Percentiles rank a stretch among this genome's conserved stretches.
Conservation (phyloP, 2,329 filamentous ascomycete species). For the Alternaria postmessia region DNA sequence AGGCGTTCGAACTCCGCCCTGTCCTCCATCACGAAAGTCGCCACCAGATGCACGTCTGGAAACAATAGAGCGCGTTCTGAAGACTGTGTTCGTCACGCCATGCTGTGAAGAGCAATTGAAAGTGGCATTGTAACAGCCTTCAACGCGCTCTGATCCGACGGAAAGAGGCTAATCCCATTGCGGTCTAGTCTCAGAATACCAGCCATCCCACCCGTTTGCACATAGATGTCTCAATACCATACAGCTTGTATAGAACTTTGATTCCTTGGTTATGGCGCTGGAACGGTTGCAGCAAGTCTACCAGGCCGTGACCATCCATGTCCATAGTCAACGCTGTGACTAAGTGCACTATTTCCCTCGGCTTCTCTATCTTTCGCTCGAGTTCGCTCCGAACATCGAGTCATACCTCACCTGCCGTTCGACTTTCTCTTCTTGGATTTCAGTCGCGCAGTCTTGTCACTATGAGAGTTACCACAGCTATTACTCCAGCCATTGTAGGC, state of each 20-base stretch:
- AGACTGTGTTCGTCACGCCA: neutral
- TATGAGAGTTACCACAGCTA: constrained; percentile 27
- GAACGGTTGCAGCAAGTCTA: neutral
- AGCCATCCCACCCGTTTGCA: neutral
- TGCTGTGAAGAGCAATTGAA: neutral
- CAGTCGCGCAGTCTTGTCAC: neutral
- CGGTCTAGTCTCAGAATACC: neutral
- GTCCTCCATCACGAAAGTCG: neutral
- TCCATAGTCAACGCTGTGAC: constrained; percentile 17
- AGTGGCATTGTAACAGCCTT: neutral
- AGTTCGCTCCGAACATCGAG: constrained; percentile 7
- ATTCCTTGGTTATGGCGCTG: neutral
- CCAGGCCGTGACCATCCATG: constrained; percentile 5
- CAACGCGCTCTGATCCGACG: neutral
- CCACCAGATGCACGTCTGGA: neutral
- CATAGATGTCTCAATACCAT: neutral
- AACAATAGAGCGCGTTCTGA: neutral
- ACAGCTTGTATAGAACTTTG: neutral
- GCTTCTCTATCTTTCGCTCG: constrained; percentile 20
- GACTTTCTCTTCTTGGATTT: neutral
- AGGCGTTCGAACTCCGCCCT: neutral
- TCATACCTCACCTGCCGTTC: constrained; percentile 6
- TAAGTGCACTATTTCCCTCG: constrained; percentile 21
- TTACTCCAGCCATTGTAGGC: constrained; percentile 38
- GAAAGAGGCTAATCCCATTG: neutral